Conservation (phyloP, 352 stramenopile genomes). For the Phytophthora litchii region DNA sequence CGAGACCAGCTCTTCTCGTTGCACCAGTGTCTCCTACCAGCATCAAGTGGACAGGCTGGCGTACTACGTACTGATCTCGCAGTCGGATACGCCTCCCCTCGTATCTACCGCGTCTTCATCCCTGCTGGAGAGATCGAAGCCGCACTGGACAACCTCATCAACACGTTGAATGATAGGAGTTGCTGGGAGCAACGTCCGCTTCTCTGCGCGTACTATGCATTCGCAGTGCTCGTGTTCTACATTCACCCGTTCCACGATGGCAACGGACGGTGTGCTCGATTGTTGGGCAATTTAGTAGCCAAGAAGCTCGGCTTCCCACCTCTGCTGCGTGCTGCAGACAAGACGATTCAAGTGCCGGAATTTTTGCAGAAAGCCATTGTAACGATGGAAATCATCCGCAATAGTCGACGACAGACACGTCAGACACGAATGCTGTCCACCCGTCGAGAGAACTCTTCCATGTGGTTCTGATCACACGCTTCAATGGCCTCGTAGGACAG, state of each 20-base stretch:
- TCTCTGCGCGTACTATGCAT: slow-evolving; percentile 79
- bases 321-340: slow-evolving; percentile 70
- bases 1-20: slow-evolving; percentile 65
- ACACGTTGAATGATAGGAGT: slow-evolving; percentile 49
- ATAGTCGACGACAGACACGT: slow-evolving; percentile 53
- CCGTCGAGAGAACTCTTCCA: slow-evolving; percentile 77
- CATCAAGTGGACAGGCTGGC: slow-evolving; percentile 48
- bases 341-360: slow-evolving; percentile 78
- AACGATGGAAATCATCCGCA: slow-evolving; percentile 73
- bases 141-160: slow-evolving; percentile 50
- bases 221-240: slow-evolving; percentile 81
- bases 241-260: slow-evolving; percentile 89
- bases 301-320: slow-evolving; percentile 73
- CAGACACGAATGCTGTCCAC: slow-evolving; percentile 53
- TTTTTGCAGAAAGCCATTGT: slow-evolving; percentile 79
- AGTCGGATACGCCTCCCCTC: slow-evolving; percentile 76
- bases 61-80: slow-evolving; percentile 60
- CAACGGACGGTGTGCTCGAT: slow-evolving; percentile 75
- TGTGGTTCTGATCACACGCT: slow-evolving; percentile 64
- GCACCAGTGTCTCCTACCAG: slow-evolving; percentile 60
- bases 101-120: slow-evolving; percentile 85
- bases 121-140: slow-evolving; percentile 62
- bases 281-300: slow-evolving; percentile 77
- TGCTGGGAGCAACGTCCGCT: slow-evolving; percentile 57
- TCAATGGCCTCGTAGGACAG: no score